These are phyloP conservation scores for Pythium coloratum DNA, from an alignment of 352 stramenopile genomes.

Conservation along the genomic window DNA sequence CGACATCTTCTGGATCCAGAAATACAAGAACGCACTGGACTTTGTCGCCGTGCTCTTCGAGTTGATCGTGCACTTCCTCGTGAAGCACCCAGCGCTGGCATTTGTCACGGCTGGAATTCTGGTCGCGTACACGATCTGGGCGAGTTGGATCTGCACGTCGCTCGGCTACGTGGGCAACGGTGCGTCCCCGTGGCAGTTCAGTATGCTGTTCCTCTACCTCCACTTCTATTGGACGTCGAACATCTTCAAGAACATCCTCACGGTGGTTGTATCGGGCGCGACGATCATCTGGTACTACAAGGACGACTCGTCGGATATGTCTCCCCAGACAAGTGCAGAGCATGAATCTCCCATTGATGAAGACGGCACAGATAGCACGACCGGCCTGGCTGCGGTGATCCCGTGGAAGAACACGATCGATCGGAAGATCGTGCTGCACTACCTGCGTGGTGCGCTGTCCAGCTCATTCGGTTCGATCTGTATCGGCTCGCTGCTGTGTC, in stretches of 20 bases:
- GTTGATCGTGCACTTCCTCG: constrained; percentile 69
- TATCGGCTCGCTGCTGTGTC: constrained; percentile 78
- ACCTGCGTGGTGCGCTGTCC: constrained; percentile 56
- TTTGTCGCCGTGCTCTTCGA: constrained; percentile 86
- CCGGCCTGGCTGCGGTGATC: constrained; percentile 10
- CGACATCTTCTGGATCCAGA: constrained; percentile 70
- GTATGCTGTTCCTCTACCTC: constrained; percentile 72
- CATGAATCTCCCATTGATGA: constrained; percentile 34
- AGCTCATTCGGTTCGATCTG: constrained; percentile 85
- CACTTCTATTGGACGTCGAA: constrained; percentile 91
- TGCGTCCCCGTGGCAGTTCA: constrained; percentile 64
- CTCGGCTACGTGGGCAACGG: constrained; percentile 64
- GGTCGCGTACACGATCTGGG: constrained; percentile 72
- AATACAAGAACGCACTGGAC: constrained; percentile 66
- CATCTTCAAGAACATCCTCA: constrained; percentile 83
- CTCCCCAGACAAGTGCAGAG: constrained; percentile 40
- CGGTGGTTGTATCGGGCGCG: constrained; percentile 71
- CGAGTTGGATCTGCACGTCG: constrained; percentile 78
- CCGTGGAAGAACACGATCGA: constrained; percentile 29
- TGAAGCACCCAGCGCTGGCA: constrained; percentile 55
- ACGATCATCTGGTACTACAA: constrained; percentile 89
- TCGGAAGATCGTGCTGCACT: constrained; percentile 69
- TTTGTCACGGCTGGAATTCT: constrained; percentile 51
- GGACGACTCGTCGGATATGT: constrained; percentile 64
- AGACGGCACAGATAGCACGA: constrained; percentile 2